Evolutionary conservation across 2,329 filamentous ascomycete genomes (phyloP).

Genomic region (Apiospora aurea): DNA sequence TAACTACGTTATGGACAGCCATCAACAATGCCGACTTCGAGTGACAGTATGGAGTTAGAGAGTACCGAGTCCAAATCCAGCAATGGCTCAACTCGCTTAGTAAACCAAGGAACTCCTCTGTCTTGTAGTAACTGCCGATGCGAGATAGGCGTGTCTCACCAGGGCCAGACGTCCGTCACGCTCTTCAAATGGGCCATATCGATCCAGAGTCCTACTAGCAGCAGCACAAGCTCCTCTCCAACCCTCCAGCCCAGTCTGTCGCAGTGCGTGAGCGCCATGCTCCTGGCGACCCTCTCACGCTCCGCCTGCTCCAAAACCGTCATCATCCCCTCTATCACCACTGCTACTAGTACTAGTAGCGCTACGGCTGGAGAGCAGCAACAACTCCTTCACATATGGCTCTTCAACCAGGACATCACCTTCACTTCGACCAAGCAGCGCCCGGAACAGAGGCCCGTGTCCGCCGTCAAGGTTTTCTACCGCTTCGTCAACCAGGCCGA

Average conservation of each 20-base stretch:
- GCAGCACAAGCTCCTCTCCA: constrained; percentile 19
- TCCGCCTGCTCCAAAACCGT: constrained; percentile 65
- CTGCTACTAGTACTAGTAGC: constrained; percentile 25
- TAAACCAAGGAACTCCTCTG: constrained; percentile 35
- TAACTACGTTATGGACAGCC: constrained; percentile 9
- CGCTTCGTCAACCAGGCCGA: constrained; percentile 50
- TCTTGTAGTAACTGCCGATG: constrained; percentile 54
- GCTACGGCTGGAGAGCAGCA: not conserved
- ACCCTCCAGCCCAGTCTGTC: constrained; percentile 47
- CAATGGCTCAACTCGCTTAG: constrained; percentile 24
- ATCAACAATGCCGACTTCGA: not conserved
- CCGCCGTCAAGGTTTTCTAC: constrained; percentile 63
- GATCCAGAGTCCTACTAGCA: constrained; percentile 43
- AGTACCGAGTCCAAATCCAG: constrained; percentile 25
- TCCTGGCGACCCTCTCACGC: constrained; percentile 61
- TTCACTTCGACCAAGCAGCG: constrained; percentile 52
- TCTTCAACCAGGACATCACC: constrained; percentile 61
- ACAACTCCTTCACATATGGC: constrained; percentile 57
- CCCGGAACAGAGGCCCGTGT: constrained; percentile 28
- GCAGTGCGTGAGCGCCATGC: constrained; percentile 60
- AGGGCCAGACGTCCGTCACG: constrained; percentile 53
- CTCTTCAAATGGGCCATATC: constrained; percentile 65
- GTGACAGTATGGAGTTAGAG: constrained; percentile 19
- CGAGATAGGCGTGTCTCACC: constrained; percentile 57
- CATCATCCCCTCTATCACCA: constrained; percentile 48